Percentiles rank a stretch among this genome's conserved stretches.
Evolutionary conservation across 2,329 filamentous ascomycete species (phyloP).

Genomic region (Colletotrichum aenigma): DNA sequence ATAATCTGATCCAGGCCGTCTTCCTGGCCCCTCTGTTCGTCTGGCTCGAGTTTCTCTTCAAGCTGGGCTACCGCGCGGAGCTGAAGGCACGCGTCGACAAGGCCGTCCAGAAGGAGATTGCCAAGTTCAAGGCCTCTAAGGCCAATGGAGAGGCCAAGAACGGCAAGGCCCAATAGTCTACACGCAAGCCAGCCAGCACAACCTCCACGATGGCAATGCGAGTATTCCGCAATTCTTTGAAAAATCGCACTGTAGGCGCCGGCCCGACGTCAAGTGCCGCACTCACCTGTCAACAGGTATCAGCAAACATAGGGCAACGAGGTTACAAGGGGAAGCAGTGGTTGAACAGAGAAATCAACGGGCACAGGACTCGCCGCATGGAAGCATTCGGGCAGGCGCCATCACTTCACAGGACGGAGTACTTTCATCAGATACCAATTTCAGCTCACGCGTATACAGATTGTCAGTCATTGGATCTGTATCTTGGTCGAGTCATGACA

Average conservation of each 20-base stretch:
- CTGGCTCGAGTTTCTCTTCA: slow-evolving; percentile 94
- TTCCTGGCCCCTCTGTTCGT: slow-evolving; percentile 96
- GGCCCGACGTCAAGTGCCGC: background rate
- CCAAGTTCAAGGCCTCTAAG: slow-evolving; percentile 71
- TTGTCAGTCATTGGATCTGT: slow-evolving; percentile 18
- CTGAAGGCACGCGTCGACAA: slow-evolving; percentile 81
- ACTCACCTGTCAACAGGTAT: background rate
- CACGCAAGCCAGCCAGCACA: background rate
- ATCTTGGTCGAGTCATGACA: background rate
- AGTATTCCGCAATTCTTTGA: background rate
- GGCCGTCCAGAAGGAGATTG: slow-evolving; percentile 76
- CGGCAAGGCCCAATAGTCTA: slow-evolving; percentile 54
- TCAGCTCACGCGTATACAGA: slow-evolving; percentile 19
- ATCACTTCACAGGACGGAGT: slow-evolving; percentile 15
- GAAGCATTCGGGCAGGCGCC: slow-evolving; percentile 14
- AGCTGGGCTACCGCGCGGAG: slow-evolving; percentile 86
- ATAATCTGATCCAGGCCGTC: slow-evolving; percentile 90
- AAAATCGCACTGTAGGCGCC: background rate
- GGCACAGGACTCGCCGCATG: background rate
- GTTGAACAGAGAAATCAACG: background rate
- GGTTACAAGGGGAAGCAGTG: background rate
- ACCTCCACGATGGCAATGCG: background rate
- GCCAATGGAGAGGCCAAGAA: slow-evolving; percentile 45
- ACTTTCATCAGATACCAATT: slow-evolving; percentile 20
- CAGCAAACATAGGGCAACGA: background rate